A percentile compares a stretch with the other conserved stretches of the same genome.
Conservation (phyloP, 208 protist species). For the Leishmania turanica region DNA sequence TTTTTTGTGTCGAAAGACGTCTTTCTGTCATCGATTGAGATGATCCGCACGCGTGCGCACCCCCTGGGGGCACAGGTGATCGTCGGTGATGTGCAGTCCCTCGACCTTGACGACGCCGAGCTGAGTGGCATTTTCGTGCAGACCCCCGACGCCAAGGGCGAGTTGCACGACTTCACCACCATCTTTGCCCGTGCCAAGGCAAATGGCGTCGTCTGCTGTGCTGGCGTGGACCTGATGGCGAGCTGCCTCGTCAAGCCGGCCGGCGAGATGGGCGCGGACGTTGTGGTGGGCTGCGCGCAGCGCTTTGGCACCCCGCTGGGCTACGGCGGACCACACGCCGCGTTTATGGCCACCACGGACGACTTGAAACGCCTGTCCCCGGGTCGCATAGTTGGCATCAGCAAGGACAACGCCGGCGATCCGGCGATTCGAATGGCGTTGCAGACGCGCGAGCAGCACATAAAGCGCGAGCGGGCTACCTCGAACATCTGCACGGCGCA, state of each 20-base stretch:
- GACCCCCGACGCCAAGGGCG: conserved; percentile 93
- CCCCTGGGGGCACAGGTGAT: conserved; percentile 90
- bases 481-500: conserved; percentile 99
- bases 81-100: conserved; percentile 68
- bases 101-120: conserved; percentile 60
- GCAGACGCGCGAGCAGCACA: conserved; percentile 99
- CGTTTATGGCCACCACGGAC: conserved; percentile 94
- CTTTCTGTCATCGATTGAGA: conserved; percentile 69
- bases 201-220: conserved; percentile 72
- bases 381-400: conserved; percentile 97
- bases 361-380: conserved; percentile 92
- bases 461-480: conserved; percentile 95
- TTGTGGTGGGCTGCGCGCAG: conserved; percentile 94
- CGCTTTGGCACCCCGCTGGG: conserved; percentile 96
- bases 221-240: conserved; percentile 94
- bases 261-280: conserved; percentile 95
- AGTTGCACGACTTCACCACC: conserved; percentile 78
- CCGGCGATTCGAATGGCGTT: conserved; percentile 96
- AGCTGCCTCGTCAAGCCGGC: conserved; percentile 92
- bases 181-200: conserved; percentile 71
- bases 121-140: conserved; percentile 94
- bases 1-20: conserved; percentile 73
- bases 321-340: conserved; percentile 98
- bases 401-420: conserved; percentile 89
- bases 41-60: conserved; percentile 72